Percentiles rank a stretch among this genome's conserved stretches.
Conservation (phyloP, 257 asterid genomes). For the Solanum dulcamara region DNA sequence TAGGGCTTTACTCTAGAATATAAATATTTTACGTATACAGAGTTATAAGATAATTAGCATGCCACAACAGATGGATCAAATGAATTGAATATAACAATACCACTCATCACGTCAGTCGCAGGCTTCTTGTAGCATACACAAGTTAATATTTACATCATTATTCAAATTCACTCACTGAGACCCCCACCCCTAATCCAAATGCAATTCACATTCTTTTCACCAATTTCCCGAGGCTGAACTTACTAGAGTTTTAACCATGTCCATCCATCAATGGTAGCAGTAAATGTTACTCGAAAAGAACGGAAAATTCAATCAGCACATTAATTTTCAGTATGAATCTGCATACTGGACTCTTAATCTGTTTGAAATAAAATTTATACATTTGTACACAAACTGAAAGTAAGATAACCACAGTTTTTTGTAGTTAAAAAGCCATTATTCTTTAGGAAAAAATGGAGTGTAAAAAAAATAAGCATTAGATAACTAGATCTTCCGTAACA, state of each 20-base stretch:
- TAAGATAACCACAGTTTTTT: background rate
- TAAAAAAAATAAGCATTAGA: background rate
- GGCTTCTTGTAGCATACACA: background rate
- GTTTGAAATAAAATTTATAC: background rate
- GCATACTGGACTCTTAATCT: background rate
- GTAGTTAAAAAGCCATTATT: background rate
- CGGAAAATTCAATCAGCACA: background rate
- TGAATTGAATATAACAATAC: background rate
- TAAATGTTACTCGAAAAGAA: background rate
- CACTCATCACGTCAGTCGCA: background rate
- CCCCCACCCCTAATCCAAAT: background rate
- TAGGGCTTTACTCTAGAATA: background rate
- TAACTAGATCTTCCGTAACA: background rate
- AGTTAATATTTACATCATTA: background rate
- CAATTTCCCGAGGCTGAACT: background rate
- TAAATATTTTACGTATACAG: background rate
- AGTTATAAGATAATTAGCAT: background rate
- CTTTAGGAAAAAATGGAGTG: background rate
- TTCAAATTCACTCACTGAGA: background rate
- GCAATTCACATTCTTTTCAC: background rate
- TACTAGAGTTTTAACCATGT: background rate
- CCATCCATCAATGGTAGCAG: background rate
- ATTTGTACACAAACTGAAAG: background rate
- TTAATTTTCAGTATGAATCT: background rate
- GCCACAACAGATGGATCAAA: background rate